A percentile compares a stretch with the other conserved stretches of the same genome.
Conservation (phyloP, 257 asterid species). For the Verbascum thapsus region DNA sequence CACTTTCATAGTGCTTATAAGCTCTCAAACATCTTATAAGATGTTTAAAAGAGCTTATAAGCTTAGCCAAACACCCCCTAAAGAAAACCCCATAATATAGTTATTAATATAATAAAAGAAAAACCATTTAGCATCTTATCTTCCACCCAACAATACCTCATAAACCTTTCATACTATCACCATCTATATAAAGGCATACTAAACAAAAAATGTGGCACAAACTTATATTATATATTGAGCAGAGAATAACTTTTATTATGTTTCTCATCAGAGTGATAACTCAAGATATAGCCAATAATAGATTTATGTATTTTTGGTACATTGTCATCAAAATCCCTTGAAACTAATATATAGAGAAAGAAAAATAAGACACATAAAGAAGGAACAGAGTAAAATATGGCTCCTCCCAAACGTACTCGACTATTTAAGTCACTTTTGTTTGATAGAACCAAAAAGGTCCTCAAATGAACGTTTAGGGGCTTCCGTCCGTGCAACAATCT, state of each 20-base stretch:
- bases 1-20: too few relatives aligned
- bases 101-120: too few relatives aligned
- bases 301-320: background rate
- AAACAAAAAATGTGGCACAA: too few relatives aligned
- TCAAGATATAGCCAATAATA: conserved; percentile 5
- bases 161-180: background rate
- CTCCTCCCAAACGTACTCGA: background rate
- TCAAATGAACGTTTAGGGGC: conserved; percentile 72
- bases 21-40: too few relatives aligned
- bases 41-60: too few relatives aligned
- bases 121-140: background rate
- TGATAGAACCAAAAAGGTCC: conserved; percentile 75
- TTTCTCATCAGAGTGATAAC: background rate
- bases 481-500: conserved; percentile 76
- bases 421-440: conserved; percentile 46
- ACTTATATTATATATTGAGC: too few relatives aligned
- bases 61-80: too few relatives aligned
- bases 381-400: background rate
- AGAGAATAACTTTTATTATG: too few relatives aligned
- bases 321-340: too few relatives aligned
- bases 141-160: background rate
- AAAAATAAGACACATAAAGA: background rate
- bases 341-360: background rate
- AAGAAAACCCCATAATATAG: too few relatives aligned
- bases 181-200: too few relatives aligned